phyloP scores from a whole-genome alignment of 176 grass and related monocot genomes.

The Melocanna baccifera region DNA sequence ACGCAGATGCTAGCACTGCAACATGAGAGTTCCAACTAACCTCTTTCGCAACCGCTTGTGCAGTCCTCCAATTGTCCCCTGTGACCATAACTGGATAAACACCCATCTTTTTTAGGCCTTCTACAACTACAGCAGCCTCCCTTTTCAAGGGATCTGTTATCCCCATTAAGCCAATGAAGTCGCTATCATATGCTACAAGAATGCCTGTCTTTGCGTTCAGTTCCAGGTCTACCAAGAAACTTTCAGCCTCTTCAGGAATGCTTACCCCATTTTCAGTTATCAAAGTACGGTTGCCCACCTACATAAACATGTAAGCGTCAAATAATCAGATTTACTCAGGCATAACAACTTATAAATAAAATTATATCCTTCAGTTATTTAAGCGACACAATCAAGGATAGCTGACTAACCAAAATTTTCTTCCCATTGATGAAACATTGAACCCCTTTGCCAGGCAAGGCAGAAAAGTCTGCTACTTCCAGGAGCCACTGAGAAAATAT shows the following conservation, averaged over 20 bases:
- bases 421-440: constrained; percentile 67
- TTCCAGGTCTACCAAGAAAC: constrained; percentile 76
- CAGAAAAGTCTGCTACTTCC: constrained; percentile 63
- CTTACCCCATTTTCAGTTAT: constrained; percentile 69
- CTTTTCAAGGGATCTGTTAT: constrained; percentile 94
- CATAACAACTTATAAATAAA: background rate
- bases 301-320: constrained; percentile 21
- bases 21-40: constrained; percentile 39
- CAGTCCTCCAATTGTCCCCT: constrained; percentile 88
- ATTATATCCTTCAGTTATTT: background rate
- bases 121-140: constrained; percentile 75
- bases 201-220: constrained; percentile 79
- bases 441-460: constrained; percentile 82
- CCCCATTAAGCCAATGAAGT: constrained; percentile 71
- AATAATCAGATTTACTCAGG: background rate
- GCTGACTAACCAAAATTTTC: constrained; percentile 65
- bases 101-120: constrained; percentile 88
- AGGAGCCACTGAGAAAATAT: constrained; percentile 82
- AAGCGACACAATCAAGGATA: background rate
- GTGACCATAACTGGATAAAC: constrained; percentile 90
- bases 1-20: background rate
- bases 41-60: constrained; percentile 84
- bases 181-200: constrained; percentile 67
- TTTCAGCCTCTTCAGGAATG: constrained; percentile 73
- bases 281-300: constrained; percentile 84